phyloP scores from a whole-genome alignment of 2,329 filamentous ascomycete genomes.

The Coniochaeta sp. region DNA sequence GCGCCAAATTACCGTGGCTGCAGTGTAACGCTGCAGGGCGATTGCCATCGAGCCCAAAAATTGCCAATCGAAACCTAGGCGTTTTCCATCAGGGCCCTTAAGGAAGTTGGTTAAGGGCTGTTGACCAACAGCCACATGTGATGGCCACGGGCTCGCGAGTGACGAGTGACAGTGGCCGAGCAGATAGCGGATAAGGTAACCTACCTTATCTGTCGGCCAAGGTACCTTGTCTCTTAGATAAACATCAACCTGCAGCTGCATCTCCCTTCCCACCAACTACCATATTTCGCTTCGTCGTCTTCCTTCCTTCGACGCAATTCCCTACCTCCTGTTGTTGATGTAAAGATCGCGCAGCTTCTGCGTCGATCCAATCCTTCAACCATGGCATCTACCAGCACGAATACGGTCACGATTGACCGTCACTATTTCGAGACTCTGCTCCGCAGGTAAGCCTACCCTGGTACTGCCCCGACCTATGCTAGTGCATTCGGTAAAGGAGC shows the following conservation, averaged over 20 bases:
- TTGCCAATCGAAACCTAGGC: background rate
- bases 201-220: background rate
- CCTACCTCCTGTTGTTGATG: background rate
- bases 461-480: background rate
- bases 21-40: background rate
- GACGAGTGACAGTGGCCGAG: background rate
- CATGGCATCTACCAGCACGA: background rate
- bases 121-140: background rate
- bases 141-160: background rate
- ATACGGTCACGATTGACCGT: conserved; percentile 48
- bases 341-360: background rate
- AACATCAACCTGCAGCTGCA: background rate
- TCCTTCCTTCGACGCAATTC: background rate
- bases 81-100: background rate
- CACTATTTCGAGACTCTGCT: conserved; percentile 54
- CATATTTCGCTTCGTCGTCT: background rate
- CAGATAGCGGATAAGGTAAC: background rate
- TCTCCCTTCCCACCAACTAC: background rate
- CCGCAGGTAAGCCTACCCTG: conserved; percentile 42
- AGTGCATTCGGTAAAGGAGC: background rate
- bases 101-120: too few relatives aligned
- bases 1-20: background rate
- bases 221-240: background rate
- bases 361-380: background rate
- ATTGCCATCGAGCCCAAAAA: background rate